These are phyloP conservation scores for Ophiocordyceps robertsii DNA, from an alignment of 2,329 filamentous ascomycete species.

Conservation along the genomic window DNA sequence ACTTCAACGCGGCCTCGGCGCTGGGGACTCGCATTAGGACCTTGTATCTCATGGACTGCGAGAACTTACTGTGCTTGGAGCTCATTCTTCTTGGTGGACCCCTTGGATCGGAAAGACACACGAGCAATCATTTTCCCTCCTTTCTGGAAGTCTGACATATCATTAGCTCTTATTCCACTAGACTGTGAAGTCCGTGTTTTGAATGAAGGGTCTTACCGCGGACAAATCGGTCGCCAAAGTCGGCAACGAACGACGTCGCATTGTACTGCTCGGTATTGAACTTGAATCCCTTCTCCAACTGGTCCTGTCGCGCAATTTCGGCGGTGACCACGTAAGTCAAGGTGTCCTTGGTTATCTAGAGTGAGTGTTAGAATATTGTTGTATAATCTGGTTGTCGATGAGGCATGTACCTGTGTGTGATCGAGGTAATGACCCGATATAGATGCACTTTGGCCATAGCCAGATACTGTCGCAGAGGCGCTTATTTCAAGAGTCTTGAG, in stretches of 20 bases:
- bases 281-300: neutral
- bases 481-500: conserved; percentile 1
- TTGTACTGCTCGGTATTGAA: neutral
- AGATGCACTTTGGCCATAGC: conserved; percentile 1
- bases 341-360: neutral
- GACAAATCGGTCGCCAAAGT: conserved; percentile 2
- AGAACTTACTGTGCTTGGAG: neutral
- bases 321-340: neutral
- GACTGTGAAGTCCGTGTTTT: neutral
- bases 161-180: neutral
- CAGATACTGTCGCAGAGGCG: neutral
- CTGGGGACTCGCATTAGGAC: neutral
- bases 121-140: conserved; percentile 1
- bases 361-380: too few species aligned
- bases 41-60: too few species aligned
- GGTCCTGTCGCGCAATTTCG: neutral
- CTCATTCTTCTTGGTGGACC: neutral
- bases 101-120: neutral
- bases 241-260: neutral
- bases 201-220: neutral
- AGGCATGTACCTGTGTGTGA: neutral
- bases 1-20: neutral
- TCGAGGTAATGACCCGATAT: conserved; percentile 1
- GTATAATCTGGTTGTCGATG: neutral
- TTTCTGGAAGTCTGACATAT: neutral